phyloP scores from a whole-genome alignment of 805 yeast species.

The Metschnikowia koreensis region DNA sequence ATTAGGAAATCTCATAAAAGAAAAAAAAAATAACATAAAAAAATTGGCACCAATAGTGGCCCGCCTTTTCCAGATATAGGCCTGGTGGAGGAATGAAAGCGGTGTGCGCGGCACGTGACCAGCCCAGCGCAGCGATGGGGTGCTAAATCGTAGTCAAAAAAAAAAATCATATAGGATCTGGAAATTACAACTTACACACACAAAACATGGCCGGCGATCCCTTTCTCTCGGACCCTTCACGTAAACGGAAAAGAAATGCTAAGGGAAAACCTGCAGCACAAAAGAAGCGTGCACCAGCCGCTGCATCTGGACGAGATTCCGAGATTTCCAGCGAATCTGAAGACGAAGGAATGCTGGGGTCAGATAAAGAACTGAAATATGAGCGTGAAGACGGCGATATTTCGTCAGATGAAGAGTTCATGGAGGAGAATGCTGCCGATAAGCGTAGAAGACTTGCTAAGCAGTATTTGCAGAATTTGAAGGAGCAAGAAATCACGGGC shows the following conservation, averaged over 20 bases:
- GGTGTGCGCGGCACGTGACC: not conserved
- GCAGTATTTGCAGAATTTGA: slow-evolving; percentile 80
- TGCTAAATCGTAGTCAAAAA: not conserved
- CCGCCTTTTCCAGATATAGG: too few species aligned
- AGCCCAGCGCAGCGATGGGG: not conserved
- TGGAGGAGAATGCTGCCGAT: slow-evolving; percentile 82
- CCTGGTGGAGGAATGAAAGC: too few species aligned
- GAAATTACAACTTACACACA: not conserved
- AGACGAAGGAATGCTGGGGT: slow-evolving; percentile 30
- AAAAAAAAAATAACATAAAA: too few species aligned
- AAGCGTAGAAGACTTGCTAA: slow-evolving; percentile 92
- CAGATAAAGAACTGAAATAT: slow-evolving; percentile 6
- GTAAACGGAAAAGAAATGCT: slow-evolving; percentile 44
- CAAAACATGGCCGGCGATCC: slow-evolving; percentile 54
- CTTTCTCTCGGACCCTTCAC: slow-evolving; percentile 59
- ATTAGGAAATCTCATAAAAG: too few species aligned
- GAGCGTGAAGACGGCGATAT: slow-evolving; percentile 27
- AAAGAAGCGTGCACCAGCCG: slow-evolving; percentile 12
- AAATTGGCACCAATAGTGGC: not conserved
- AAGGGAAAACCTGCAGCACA: slow-evolving; percentile 19
- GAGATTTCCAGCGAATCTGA: slow-evolving; percentile 47
- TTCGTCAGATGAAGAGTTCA: slow-evolving; percentile 71
- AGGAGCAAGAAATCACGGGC: slow-evolving; percentile 48
- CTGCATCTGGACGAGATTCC: slow-evolving; percentile 38
- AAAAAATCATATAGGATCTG: not conserved